Conservation (phyloP, 2,329 filamentous ascomycete genomes). For the Verruconis gallopava region DNA sequence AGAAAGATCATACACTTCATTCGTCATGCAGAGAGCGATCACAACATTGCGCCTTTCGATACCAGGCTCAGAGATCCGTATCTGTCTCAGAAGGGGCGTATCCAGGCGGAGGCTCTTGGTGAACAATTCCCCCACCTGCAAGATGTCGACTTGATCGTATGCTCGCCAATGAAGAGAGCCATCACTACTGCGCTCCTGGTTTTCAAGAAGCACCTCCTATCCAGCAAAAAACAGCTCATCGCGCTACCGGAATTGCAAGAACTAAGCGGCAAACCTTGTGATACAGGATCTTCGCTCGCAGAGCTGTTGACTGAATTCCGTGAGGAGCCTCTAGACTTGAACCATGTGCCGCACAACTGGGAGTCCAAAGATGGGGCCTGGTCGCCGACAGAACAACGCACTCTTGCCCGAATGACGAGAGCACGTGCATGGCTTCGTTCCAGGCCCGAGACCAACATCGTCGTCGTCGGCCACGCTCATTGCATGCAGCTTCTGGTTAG, state of each 20-base stretch:
- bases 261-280: conserved; percentile 6
- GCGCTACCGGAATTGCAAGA: conserved; percentile 7
- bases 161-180: conserved; percentile 5
- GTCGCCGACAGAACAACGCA: conserved; percentile 1
- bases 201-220: background rate
- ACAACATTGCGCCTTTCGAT: conserved; percentile 7
- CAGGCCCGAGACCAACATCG: conserved; percentile 4
- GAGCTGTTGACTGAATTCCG: conserved; percentile 5
- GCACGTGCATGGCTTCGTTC: conserved; percentile 3
- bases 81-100: background rate
- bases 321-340: conserved; percentile 3
- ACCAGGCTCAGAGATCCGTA: background rate
- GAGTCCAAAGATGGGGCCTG: conserved; percentile 5
- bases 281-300: conserved; percentile 5
- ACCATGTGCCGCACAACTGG: background rate
- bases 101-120: conserved; percentile 4
- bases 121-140: conserved; percentile 5
- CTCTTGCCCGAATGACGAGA: background rate
- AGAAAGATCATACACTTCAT: conserved; percentile 7
- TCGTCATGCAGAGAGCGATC: conserved; percentile 5
- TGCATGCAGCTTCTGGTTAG: conserved; percentile 5
- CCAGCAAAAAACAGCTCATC: background rate
- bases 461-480: conserved; percentile 4
- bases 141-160: conserved; percentile 1
- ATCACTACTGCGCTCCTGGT: conserved; percentile 2